phyloP scores from a whole-genome alignment of 1,139 yeast genomes.

The Groenewaldozyma auringiensis region DNA sequence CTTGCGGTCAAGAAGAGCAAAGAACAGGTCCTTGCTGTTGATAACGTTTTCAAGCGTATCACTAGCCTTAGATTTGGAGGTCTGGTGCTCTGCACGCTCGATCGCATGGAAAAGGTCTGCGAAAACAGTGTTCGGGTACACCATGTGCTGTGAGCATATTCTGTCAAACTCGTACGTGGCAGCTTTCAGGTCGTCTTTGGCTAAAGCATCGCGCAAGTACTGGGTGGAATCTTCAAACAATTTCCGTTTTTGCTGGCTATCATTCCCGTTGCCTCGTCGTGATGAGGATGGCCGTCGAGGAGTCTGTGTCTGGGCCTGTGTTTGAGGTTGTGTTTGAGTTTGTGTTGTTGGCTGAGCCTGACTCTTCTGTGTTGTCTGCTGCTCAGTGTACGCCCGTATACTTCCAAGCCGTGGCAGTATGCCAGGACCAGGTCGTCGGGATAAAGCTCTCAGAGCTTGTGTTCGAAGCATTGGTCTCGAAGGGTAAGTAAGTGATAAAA shows the following conservation, averaged over 20 bases:
- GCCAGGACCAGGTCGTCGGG: too few species aligned
- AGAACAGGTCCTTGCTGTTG: neutral
- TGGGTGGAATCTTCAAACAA: neutral
- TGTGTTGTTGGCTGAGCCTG: neutral
- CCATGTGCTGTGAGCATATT: conserved; percentile 3
- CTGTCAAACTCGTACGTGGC: conserved; percentile 4
- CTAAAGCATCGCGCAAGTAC: neutral
- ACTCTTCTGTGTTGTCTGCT: neutral
- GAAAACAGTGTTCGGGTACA: neutral
- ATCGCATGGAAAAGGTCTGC: neutral
- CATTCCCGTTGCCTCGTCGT: neutral
- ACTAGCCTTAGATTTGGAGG: neutral
- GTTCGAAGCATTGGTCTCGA: neutral
- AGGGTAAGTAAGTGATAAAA: too few species aligned
- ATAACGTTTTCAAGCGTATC: neutral
- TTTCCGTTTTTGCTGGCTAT: neutral
- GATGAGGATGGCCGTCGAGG: too few species aligned
- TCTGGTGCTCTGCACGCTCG: neutral
- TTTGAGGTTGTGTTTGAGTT: too few species aligned
- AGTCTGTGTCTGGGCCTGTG: too few species aligned
- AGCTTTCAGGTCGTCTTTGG: neutral
- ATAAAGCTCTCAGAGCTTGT: neutral
- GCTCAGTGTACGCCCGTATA: neutral
- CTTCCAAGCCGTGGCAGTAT: too few species aligned
- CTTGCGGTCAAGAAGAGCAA: conserved; percentile 2